These are phyloP conservation scores for Diplogelasinospora grovesii DNA, from an alignment of 495 filamentous ascomycete species.

Conservation along the genomic window DNA sequence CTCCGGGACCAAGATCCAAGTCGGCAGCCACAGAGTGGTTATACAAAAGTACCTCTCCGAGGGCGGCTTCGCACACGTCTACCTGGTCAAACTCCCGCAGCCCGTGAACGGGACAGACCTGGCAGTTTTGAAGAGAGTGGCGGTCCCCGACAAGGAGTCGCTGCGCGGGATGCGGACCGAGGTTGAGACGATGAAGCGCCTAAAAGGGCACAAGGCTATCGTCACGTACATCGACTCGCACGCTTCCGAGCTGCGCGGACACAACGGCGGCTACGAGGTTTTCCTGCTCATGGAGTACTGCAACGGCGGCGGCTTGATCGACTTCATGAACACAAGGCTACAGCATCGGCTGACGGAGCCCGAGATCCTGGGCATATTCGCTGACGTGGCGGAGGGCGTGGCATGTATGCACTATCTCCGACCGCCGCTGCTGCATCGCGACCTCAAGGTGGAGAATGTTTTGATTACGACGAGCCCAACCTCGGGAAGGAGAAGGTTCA, in stretches of 20 bases:
- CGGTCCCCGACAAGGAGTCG: slow-evolving; percentile 92
- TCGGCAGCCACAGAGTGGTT: slow-evolving; percentile 85
- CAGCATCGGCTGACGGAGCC: slow-evolving; percentile 96
- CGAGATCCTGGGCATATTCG: slow-evolving; percentile 94
- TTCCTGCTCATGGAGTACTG: slow-evolving; percentile 97
- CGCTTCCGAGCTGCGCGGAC: slow-evolving; percentile 79
- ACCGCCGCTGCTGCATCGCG: slow-evolving; percentile 85
- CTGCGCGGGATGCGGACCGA: slow-evolving; percentile 95
- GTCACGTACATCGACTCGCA: slow-evolving; percentile 98
- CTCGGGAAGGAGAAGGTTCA: slow-evolving; percentile 61
- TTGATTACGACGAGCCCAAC: slow-evolving; percentile 74
- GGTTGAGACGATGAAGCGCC: slow-evolving; percentile 98
- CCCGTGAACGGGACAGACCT: slow-evolving; percentile 73
- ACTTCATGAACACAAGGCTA: slow-evolving; percentile 98
- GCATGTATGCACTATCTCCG: slow-evolving; percentile 99
- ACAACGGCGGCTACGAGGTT: slow-evolving; percentile 83
- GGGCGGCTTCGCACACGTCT: slow-evolving; percentile 97
- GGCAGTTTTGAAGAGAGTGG: slow-evolving; percentile 90
- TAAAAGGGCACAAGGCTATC: slow-evolving; percentile 92
- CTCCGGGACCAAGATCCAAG: slow-evolving; percentile 91
- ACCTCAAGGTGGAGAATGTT: slow-evolving; percentile 97
- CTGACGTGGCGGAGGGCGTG: slow-evolving; percentile 90
- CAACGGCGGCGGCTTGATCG: slow-evolving; percentile 82
- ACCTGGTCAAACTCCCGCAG: slow-evolving; percentile 79
- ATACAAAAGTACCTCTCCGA: slow-evolving; percentile 98